phyloP scores from a whole-genome alignment of 2,329 filamentous ascomycete genomes.

The Daldinia eschscholtzii region DNA sequence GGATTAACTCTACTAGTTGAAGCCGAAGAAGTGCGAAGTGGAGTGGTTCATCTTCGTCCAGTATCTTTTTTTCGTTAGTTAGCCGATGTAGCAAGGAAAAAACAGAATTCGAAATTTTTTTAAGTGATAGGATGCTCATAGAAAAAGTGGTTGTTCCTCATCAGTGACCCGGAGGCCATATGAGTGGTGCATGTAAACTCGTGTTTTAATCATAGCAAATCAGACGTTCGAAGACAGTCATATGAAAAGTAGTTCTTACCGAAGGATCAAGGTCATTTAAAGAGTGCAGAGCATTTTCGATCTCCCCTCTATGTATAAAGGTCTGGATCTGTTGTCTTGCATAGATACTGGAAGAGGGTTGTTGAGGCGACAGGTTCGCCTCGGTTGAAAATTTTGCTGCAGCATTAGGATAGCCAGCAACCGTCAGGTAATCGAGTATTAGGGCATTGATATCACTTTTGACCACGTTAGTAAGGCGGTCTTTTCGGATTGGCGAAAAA shows the following conservation, averaged over 20 bases:
- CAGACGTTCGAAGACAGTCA: slow-evolving; percentile 7
- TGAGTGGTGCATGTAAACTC: slow-evolving; percentile 99
- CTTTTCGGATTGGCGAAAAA: slow-evolving; percentile 3
- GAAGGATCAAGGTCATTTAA: slow-evolving; percentile 92
- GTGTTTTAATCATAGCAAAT: slow-evolving; percentile 87
- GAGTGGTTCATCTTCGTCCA: slow-evolving; percentile 84
- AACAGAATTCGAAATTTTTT: neutral
- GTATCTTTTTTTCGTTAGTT: slow-evolving; percentile 70
- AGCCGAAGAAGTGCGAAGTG: slow-evolving; percentile 92
- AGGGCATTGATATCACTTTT: slow-evolving; percentile 91
- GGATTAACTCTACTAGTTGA: slow-evolving; percentile 94
- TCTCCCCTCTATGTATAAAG: slow-evolving; percentile 86
- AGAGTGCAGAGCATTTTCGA: slow-evolving; percentile 85
- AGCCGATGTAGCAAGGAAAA: slow-evolving; percentile 29
- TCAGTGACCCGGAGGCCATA: slow-evolving; percentile 89
- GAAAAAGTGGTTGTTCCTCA: slow-evolving; percentile 81
- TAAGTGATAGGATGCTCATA: slow-evolving; percentile 71
- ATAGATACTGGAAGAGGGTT: slow-evolving; percentile 79
- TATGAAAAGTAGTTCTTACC: slow-evolving; percentile 68
- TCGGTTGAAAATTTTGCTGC: slow-evolving; percentile 94
- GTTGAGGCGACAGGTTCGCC: slow-evolving; percentile 83
- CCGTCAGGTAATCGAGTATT: slow-evolving; percentile 96
- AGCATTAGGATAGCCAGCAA: slow-evolving; percentile 92
- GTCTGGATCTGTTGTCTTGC: slow-evolving; percentile 86
- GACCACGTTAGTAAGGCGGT: slow-evolving; percentile 34